phyloP scores from a whole-genome alignment of 2,329 filamentous ascomycete genomes.

The Fusarium algeriense region DNA sequence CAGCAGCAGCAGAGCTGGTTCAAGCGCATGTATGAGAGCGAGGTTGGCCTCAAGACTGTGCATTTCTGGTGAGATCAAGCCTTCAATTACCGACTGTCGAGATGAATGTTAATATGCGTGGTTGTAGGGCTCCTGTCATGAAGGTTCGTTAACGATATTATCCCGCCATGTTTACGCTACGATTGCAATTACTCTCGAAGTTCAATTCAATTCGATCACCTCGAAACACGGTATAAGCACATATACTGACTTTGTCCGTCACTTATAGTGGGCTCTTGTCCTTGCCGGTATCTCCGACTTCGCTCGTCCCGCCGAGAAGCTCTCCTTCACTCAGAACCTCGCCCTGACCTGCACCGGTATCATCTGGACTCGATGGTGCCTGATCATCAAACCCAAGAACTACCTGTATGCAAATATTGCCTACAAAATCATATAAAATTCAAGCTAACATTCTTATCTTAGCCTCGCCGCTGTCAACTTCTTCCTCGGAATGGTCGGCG shows the following conservation, averaged over 20 bases:
- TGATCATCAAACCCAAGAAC: constrained; percentile 96
- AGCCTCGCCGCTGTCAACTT: constrained; percentile 97
- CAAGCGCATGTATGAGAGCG: constrained; percentile 86
- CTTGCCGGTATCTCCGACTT: constrained; percentile 93
- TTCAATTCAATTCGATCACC: neutral
- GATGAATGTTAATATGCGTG: constrained; percentile 40
- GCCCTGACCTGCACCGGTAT: constrained; percentile 90
- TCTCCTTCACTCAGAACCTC: constrained; percentile 91
- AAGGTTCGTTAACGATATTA: constrained; percentile 60
- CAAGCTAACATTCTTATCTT: constrained; percentile 11
- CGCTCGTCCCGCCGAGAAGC: constrained; percentile 88
- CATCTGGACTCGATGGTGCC: constrained; percentile 99
- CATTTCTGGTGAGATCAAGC: constrained; percentile 83
- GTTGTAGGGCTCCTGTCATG: constrained; percentile 88
- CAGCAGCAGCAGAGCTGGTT: constrained; percentile 66
- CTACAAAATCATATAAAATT: neutral
- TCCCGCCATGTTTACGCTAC: neutral
- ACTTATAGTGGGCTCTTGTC: constrained; percentile 86
- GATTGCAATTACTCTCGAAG: neutral
- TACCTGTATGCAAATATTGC: constrained; percentile 72
- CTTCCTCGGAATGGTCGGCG: constrained; percentile 91
- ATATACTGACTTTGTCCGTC: constrained; percentile 23
- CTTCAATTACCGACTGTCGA: neutral
- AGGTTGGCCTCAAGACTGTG: constrained; percentile 88
- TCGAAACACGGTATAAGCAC: neutral